Evolutionary conservation across 192 early-diverging fungal genomes (phyloP), one percentile per base, ranked within the genome.

Genomic region (Phycomyces nitens): DNA sequence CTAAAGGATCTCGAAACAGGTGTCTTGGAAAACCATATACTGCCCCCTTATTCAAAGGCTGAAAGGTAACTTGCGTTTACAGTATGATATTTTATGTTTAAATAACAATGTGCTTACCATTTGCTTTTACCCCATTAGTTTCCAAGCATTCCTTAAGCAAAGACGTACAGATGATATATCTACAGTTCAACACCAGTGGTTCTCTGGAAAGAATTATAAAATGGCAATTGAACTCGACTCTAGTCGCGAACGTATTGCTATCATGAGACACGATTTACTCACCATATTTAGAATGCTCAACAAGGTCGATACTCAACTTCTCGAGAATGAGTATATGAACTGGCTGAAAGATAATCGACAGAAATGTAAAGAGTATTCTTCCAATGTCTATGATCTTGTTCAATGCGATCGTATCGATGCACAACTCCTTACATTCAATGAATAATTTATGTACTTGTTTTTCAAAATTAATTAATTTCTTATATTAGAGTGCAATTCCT

Each of bases 251-350:
- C 65, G 73, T 29, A 56, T 82, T 26, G 80, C 78, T 16, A 70
- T 80, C 14, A 44, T 82, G 44, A 53, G 80, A 56, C 76, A 82
- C 49, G 80, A 82, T 60, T 53, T 74, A 39, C 41, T 82, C 29
- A 54, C 78, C 41, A 67, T 70, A 1, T 82, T 82, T 58, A 66
- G 69, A 34, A 58, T 76, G 16, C 47, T 82, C 29, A 82, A 82
- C 65, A 68, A 75, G 20, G 47, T 80, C 21, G 80, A 82, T 59
- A 64, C 60, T n/a, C 69, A 69, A 29, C 43, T 82, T 56, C 29
- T 76, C 20, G 76, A 80, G 41, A 76, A 70, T 4, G 80, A 79
- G 47, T 82, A 80, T 60, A 62, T 77, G 14, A 82, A 82, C 55
- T 82, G 80, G 80, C 60, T 82, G 27, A 66, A 78, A 64, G 80